These are phyloP conservation scores for Eleusine coracana DNA, from an alignment of 176 grass and related monocot genomes.

Conservation along the genomic window DNA sequence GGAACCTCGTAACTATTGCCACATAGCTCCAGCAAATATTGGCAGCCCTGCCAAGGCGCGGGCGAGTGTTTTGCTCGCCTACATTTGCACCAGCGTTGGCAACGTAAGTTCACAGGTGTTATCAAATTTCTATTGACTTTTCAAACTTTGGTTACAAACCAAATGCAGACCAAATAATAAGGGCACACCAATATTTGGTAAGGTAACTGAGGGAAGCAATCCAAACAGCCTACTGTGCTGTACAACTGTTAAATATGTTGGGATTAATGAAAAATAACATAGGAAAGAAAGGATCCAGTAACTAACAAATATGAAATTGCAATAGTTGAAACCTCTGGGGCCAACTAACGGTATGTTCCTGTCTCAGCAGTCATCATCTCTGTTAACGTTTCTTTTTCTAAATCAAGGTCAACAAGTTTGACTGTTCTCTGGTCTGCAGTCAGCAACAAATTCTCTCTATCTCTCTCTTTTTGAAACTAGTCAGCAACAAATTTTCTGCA, in stretches of 20 bases:
- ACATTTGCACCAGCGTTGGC: too few species aligned
- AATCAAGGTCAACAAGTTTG: conserved; percentile 98
- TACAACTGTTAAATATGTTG: conserved; percentile 64
- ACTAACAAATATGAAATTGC: conserved; percentile 20
- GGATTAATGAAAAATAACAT: conserved; percentile 31
- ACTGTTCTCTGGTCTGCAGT: conserved; percentile 87
- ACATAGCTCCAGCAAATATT: too few species aligned
- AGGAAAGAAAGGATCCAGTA: conserved; percentile 16
- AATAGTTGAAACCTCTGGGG: conserved; percentile 74
- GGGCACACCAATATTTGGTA: too few species aligned
- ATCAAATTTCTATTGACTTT: too few species aligned
- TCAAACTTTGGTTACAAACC: too few species aligned
- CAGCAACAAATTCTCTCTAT: conserved; percentile 62
- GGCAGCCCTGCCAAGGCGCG: too few species aligned
- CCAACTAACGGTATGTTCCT: conserved; percentile 99
- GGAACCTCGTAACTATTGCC: too few species aligned
- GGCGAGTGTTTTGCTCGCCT: too few species aligned
- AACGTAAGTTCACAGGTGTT: too few species aligned
- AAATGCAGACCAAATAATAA: too few species aligned
- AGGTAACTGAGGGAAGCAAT: too few species aligned
- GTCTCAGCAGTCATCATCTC: conserved; percentile 99
- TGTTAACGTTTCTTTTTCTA: conserved; percentile 96
- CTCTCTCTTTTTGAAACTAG: too few species aligned
- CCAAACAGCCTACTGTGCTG: conserved; percentile 65
- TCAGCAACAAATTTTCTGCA: conserved; percentile 39